Conservation (phyloP, 140 eudicot species). For the Artemisia princeps region DNA sequence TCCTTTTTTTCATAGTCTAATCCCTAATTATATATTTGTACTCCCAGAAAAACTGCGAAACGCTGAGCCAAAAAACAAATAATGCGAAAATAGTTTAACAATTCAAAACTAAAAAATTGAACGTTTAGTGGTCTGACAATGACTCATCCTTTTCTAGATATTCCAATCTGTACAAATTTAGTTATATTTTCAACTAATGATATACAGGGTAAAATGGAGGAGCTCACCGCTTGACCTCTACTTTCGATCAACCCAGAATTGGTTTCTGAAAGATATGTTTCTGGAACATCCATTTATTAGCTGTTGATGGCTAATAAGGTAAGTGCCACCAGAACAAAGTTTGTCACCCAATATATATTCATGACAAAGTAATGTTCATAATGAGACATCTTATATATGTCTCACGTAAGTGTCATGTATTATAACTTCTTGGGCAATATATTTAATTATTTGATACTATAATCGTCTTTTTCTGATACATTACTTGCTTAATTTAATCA, state of each 20-base stretch:
- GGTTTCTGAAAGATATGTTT: slow-evolving; percentile 4
- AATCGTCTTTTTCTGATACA: not conserved
- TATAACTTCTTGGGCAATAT: not conserved
- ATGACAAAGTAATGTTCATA: slow-evolving; percentile 12
- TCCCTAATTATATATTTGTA: too few relatives aligned
- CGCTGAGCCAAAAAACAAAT: too few relatives aligned
- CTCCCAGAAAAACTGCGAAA: too few relatives aligned
- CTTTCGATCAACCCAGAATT: slow-evolving; percentile 17
- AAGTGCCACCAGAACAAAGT: not conserved
- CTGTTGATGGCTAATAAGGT: slow-evolving; percentile 16
- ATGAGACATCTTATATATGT: slow-evolving; percentile 15
- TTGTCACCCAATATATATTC: slow-evolving; percentile 15
- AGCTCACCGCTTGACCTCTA: slow-evolving; percentile 47
- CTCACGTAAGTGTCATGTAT: not conserved
- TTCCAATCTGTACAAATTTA: too few relatives aligned
- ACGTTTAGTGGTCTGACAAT: too few relatives aligned
- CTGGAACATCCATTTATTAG: slow-evolving; percentile 15
- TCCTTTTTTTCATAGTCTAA: too few relatives aligned
- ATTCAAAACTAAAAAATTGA: too few relatives aligned
- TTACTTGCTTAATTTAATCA: not conserved
- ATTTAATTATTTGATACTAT: not conserved
- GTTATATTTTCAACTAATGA: not conserved
- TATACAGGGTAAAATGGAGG: slow-evolving; percentile 88
- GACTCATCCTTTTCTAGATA: too few relatives aligned
- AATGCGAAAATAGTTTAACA: too few relatives aligned